A percentile compares a stretch with the other conserved stretches of the same genome.
Evolutionary conservation across 345 rosid species (phyloP).

Genomic region (Aethionema arabicum): DNA sequence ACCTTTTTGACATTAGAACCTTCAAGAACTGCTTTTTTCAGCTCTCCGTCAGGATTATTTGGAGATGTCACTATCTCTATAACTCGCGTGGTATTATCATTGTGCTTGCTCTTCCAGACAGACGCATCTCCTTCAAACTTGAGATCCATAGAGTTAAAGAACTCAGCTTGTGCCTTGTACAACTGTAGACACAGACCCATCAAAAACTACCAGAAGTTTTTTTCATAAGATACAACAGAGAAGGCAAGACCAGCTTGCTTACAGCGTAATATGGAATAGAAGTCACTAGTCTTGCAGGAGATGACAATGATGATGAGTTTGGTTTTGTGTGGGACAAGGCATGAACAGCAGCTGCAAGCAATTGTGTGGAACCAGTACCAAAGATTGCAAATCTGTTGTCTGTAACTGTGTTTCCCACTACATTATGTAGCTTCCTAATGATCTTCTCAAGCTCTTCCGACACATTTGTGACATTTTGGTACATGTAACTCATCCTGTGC

Average conservation of each 20-base stretch:
- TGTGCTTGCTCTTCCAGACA: constrained; percentile 30
- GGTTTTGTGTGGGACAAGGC: constrained; percentile 43
- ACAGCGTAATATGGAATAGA: constrained; percentile 58
- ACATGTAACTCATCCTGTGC: constrained; percentile 24
- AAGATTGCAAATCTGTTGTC: constrained; percentile 46
- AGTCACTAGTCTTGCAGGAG: constrained; percentile 49
- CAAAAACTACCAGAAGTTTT: no score
- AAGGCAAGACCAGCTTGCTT: constrained; percentile 4
- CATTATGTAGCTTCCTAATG: constrained; percentile 49
- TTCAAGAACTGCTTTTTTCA: constrained; percentile 49
- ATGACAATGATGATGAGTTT: constrained; percentile 41
- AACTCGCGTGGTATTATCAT: constrained; percentile 25
- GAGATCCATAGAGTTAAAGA: constrained; percentile 39
- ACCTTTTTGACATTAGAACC: constrained; percentile 54
- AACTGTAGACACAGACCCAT: constrained; percentile 32
- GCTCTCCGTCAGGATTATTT: constrained; percentile 71
- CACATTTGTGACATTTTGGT: constrained; percentile 18
- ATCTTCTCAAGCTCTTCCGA: constrained; percentile 42
- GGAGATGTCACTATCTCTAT: constrained; percentile 80
- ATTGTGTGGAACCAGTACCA: constrained; percentile 69
- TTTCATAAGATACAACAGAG: background rate
- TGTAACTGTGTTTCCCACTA: constrained; percentile 58
- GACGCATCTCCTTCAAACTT: constrained; percentile 54
- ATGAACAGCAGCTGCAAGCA: constrained; percentile 63
- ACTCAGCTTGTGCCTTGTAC: constrained; percentile 46